Evolutionary conservation across 345 rosid species (phyloP).

Genomic region (Hibiscus mutabilis): DNA sequence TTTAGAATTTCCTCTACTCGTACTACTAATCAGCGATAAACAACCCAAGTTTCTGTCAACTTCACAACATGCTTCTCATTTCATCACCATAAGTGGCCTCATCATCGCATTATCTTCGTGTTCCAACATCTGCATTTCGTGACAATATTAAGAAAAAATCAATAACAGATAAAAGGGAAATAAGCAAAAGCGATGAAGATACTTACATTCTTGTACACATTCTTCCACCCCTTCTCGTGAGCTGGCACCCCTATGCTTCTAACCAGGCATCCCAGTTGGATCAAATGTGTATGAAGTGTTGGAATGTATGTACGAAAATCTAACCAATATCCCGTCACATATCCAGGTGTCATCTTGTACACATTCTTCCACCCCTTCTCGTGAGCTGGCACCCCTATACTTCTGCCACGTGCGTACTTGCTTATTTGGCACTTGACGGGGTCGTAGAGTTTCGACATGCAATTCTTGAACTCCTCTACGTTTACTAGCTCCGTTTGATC

Average conservation of each 20-base stretch:
- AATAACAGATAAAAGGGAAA: neutral
- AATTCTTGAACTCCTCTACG: constrained; percentile 40
- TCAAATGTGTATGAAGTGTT: constrained; percentile 64
- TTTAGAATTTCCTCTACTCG: no score
- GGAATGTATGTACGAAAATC: constrained; percentile 60
- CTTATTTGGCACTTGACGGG: constrained; percentile 51
- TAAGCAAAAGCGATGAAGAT: neutral
- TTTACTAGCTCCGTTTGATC: constrained; percentile 55
- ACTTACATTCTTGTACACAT: no score
- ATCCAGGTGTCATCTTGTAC: constrained; percentile 71
- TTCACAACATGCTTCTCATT: neutral
- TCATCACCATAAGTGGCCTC: neutral
- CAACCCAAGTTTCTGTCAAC: neutral
- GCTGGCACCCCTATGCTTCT: no score
- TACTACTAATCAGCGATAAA: neutral
- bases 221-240: no score
- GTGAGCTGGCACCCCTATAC: constrained; percentile 36
- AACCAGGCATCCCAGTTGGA: constrained; percentile 73
- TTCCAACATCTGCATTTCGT: neutral
- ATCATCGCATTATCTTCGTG: constrained; percentile 1
- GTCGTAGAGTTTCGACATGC: constrained; percentile 60
- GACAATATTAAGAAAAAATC: neutral
- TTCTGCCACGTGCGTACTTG: constrained; percentile 50
- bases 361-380: constrained; percentile 98
- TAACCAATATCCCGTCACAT: constrained; percentile 53